Evolutionary conservation across 23 red algal species (phyloP).

Genomic region (Gracilariopsis chorda): DNA sequence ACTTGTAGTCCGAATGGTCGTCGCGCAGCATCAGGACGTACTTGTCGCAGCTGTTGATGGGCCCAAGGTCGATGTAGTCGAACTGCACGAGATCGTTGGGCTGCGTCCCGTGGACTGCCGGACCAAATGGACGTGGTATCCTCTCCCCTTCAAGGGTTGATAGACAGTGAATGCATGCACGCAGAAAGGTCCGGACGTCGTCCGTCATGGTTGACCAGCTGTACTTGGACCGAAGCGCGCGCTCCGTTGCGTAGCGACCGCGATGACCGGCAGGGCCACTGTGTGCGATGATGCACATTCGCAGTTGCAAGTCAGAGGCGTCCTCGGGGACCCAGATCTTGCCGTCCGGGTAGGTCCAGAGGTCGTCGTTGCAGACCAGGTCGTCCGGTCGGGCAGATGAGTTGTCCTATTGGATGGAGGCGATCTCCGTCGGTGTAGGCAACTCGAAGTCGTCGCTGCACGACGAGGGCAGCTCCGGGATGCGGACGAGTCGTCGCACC

Average conservation of each 20-base stretch:
- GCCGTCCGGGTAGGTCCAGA: neutral
- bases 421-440: neutral
- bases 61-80: constrained; percentile 27
- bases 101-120: neutral
- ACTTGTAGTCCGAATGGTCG: constrained; percentile 42
- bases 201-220: neutral
- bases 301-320: constrained; percentile 20
- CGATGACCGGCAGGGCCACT: constrained; percentile 13
- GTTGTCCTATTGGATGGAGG: neutral
- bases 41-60: neutral
- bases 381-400: neutral
- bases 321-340: constrained; percentile 24
- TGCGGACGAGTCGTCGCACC: neutral
- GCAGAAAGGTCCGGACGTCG: constrained; percentile 27
- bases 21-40: constrained; percentile 17
- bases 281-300: neutral
- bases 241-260: neutral
- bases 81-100: constrained; percentile 35
- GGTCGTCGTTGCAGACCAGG: neutral
- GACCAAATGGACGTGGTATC: constrained; percentile 22
- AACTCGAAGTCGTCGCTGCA: neutral
- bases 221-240: neutral
- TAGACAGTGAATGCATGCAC: constrained; percentile 35
- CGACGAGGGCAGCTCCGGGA: constrained; percentile 18
- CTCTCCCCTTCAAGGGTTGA: constrained; percentile 26